Conservation (phyloP, 164 flowering plant species). For the Magnolia changhungtana region DNA sequence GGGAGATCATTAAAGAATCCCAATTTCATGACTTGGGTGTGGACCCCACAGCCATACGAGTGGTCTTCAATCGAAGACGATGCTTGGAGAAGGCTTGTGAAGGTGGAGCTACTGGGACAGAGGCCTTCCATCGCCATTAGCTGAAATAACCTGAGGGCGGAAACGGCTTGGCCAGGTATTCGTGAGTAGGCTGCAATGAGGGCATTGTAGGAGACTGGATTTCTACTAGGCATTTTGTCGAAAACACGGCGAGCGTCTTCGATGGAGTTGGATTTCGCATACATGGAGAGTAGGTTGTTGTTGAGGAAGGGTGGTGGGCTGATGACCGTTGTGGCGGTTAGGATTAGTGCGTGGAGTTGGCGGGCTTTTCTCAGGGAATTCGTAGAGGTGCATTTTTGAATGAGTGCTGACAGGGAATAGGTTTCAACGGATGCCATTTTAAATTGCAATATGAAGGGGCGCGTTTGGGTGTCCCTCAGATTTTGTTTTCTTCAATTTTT, state of each 20-base stretch:
- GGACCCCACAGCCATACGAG: constrained; percentile 36
- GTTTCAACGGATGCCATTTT: constrained; percentile 24
- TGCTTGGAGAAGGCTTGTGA: constrained; percentile 69
- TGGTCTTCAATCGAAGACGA: constrained; percentile 32
- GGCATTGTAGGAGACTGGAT: constrained; percentile 66
- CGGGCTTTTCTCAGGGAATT: constrained; percentile 55
- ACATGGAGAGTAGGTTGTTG: constrained; percentile 82
- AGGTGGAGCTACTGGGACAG: constrained; percentile 53
- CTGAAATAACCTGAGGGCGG: constrained; percentile 31
- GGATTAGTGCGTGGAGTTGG: constrained; percentile 66
- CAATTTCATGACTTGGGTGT: constrained; percentile 43
- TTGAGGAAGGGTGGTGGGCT: constrained; percentile 35
- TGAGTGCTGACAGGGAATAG: constrained; percentile 22
- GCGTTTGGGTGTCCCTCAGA: too few relatives aligned
- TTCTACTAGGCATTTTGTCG: constrained; percentile 78
- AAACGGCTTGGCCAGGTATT: constrained; percentile 21
- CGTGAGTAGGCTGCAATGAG: constrained; percentile 65
- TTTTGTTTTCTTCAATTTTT: too few relatives aligned
- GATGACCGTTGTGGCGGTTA: constrained; percentile 33
- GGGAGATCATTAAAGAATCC: constrained; percentile 46
- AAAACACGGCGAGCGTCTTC: constrained; percentile 47
- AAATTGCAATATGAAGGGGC: not conserved
- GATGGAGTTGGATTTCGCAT: constrained; percentile 53
- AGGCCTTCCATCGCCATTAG: constrained; percentile 36
- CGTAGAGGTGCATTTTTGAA: constrained; percentile 51